These are phyloP conservation scores for Fusarium ramigenum DNA, from an alignment of 2,329 filamentous ascomycete species.

Conservation along the genomic window DNA sequence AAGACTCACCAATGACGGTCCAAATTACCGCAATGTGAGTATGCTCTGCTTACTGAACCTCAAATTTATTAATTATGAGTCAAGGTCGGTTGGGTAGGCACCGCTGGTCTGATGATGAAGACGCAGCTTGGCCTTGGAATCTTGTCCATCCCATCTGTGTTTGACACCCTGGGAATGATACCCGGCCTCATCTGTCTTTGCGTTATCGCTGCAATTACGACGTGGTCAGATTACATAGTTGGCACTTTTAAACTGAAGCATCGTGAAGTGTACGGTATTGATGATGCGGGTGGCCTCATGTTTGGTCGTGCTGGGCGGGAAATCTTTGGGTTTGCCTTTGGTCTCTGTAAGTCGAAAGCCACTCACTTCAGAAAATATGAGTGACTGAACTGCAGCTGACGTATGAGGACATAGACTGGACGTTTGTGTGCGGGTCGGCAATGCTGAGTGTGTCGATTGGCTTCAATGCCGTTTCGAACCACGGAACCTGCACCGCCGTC, in stretches of 20 bases:
- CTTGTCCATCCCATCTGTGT: slow-evolving; percentile 57
- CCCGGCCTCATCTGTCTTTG: slow-evolving; percentile 57
- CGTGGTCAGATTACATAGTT: slow-evolving; percentile 59
- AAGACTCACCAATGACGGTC: slow-evolving; percentile 38
- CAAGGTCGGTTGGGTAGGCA: slow-evolving; percentile 55
- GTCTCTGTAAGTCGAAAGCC: slow-evolving; percentile 47
- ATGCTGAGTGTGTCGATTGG: slow-evolving; percentile 48
- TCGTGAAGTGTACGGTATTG: slow-evolving; percentile 61
- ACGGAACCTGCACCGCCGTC: slow-evolving; percentile 51
- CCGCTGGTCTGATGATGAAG: slow-evolving; percentile 57
- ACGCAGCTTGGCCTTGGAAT: slow-evolving; percentile 57
- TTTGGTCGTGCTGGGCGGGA: slow-evolving; percentile 57
- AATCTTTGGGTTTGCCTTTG: slow-evolving; percentile 49
- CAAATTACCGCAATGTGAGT: slow-evolving; percentile 44
- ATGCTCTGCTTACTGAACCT: accelerated
- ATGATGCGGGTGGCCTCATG: slow-evolving; percentile 59
- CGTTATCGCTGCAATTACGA: slow-evolving; percentile 55
- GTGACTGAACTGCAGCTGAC: no score
- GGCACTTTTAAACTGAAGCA: slow-evolving; percentile 61
- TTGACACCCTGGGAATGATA: slow-evolving; percentile 57
- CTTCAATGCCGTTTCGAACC: slow-evolving; percentile 51
- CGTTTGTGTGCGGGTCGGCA: slow-evolving; percentile 11
- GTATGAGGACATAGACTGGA: no score
- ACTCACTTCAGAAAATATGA: no score
- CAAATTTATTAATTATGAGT: neutral